phyloP scores from a whole-genome alignment of 192 early-diverging fungal genomes.

The Jimgerdemannia flammicorona region DNA sequence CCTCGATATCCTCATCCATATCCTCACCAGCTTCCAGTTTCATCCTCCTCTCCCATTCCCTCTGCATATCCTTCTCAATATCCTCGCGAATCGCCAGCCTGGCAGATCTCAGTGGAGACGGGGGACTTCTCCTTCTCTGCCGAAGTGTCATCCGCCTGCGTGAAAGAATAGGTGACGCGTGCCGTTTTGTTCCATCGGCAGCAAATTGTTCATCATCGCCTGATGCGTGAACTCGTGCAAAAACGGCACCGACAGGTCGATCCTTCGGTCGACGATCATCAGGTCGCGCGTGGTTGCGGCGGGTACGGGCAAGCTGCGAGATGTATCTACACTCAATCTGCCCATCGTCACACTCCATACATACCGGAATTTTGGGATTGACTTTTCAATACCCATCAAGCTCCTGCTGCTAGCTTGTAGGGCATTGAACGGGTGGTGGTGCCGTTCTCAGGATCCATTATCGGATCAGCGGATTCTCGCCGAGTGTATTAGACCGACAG shows the following conservation, averaged over 20 bases:
- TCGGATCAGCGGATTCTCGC: slow-evolving; percentile 90
- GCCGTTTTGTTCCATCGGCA: slow-evolving; percentile 61
- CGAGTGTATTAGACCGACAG: slow-evolving; percentile 83
- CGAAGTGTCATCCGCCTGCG: slow-evolving; percentile 35
- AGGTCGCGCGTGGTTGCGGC: slow-evolving; percentile 68
- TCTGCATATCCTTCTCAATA: no score
- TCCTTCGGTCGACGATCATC: slow-evolving; percentile 86
- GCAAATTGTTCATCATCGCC: slow-evolving; percentile 94
- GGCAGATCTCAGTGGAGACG: no score
- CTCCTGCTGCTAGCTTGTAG: slow-evolving; percentile 72
- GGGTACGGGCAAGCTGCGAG: slow-evolving; percentile 39
- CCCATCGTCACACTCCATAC: background rate
- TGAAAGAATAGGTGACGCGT: slow-evolving; percentile 53
- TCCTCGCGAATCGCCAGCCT: no score
- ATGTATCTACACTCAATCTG: no score
- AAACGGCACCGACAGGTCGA: slow-evolving; percentile 87
- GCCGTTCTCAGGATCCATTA: slow-evolving; percentile 71
- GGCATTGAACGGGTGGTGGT: slow-evolving; percentile 58
- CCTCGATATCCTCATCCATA: no score
- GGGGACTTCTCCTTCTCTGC: slow-evolving; percentile 46
- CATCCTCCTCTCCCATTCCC: no score
- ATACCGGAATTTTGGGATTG: slow-evolving; percentile 61
- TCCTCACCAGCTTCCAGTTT: no score
- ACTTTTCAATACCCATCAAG: slow-evolving; percentile 74
- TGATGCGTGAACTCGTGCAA: slow-evolving; percentile 99